Evolutionary conservation across 1,284 basidiomycete species (phyloP).

Genomic region (Trichosporon sp.): DNA sequence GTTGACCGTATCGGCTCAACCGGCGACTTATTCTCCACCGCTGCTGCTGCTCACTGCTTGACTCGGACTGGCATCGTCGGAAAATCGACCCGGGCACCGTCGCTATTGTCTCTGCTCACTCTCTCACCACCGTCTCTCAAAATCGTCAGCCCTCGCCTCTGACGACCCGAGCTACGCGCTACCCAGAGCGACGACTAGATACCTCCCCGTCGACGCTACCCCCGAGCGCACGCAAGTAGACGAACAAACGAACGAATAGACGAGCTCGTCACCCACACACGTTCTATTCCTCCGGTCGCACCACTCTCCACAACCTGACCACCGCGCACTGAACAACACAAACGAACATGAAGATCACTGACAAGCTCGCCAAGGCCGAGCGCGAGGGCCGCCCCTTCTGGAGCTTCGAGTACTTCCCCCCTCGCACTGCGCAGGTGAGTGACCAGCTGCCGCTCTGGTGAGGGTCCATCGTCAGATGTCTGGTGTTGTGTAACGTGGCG

Average conservation of each 20-base stretch:
- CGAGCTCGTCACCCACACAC: background rate
- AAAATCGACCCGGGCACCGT: background rate
- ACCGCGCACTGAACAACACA: conserved; percentile 1
- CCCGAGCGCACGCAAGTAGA: background rate
- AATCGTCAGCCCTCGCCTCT: background rate
- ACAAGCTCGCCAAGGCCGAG: conserved; percentile 76
- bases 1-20: background rate
- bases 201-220: background rate
- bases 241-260: background rate
- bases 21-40: conserved; percentile 2
- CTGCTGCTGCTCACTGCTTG: background rate
- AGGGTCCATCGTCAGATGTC: background rate
- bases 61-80: background rate
- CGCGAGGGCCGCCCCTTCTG: conserved; percentile 83
- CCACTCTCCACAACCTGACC: background rate
- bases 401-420: conserved; percentile 97
- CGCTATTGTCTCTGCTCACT: background rate
- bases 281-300: background rate
- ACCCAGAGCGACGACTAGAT: no score
- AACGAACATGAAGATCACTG: conserved; percentile 74
- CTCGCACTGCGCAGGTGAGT: conserved; percentile 79
- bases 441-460: no score
- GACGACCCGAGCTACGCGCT: background rate
- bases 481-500: conserved; percentile 37
- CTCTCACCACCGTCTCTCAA: background rate